Conservation (phyloP, 2,329 filamentous ascomycete species). For the Paramyrothecium roridum region DNA sequence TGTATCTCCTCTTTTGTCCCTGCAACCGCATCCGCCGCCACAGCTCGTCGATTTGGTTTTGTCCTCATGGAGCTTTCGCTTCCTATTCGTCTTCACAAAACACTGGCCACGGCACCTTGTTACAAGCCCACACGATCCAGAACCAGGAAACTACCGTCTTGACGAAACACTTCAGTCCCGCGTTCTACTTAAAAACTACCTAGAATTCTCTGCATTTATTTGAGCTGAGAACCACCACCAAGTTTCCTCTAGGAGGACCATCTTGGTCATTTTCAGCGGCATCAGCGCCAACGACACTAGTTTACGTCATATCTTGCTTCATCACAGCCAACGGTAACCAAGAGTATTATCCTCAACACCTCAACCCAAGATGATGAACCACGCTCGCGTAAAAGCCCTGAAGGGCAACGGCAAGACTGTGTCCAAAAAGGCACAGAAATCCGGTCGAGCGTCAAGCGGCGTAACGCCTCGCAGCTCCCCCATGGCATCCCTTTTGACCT, state of each 20-base stretch:
- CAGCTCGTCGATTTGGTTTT: not conserved
- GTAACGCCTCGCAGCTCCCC: constrained; percentile 58
- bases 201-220: too few relatives aligned
- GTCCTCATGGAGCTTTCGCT: not conserved
- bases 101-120: not conserved
- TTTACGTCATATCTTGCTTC: not conserved
- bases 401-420: constrained; percentile 68
- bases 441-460: constrained; percentile 54
- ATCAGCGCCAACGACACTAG: too few relatives aligned
- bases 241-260: not conserved
- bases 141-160: not conserved
- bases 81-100: not conserved
- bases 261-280: not conserved
- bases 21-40: not conserved
- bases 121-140: not conserved
- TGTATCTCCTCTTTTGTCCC: not conserved
- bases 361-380: constrained; percentile 47
- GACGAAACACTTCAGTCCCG: not conserved
- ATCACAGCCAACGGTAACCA: not conserved
- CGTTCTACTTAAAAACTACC: too few relatives aligned
- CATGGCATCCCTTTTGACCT: constrained; percentile 52
- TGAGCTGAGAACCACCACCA: not conserved
- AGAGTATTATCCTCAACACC: not conserved
- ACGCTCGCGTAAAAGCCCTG: constrained; percentile 65
- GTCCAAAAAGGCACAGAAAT: constrained; percentile 63